These are phyloP conservation scores for Chernovozyma aurita DNA, from an alignment of 1,139 yeast genomes.

Conservation along the genomic window DNA sequence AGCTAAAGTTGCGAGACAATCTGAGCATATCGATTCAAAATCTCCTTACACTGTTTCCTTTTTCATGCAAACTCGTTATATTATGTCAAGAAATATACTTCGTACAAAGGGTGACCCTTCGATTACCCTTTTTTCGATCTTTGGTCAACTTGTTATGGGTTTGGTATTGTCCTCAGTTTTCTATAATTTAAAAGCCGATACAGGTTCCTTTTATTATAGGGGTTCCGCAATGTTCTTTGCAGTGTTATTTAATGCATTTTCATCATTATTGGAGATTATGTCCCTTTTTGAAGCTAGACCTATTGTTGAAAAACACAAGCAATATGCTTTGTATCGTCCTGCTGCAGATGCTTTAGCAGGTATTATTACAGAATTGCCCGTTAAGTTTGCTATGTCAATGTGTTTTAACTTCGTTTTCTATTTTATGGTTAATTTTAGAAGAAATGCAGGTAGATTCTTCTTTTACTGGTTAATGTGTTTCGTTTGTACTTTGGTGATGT, in stretches of 20 bases:
- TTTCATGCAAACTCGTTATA: slow-evolving; percentile 29
- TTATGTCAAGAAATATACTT: slow-evolving; percentile 23
- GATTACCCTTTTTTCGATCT: slow-evolving; percentile 19
- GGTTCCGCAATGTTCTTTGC: slow-evolving; percentile 57
- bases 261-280: slow-evolving; percentile 56
- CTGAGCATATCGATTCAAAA: slow-evolving; percentile 17
- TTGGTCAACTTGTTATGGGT: slow-evolving; percentile 28
- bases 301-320: slow-evolving; percentile 57
- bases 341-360: slow-evolving; percentile 65
- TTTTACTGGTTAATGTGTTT: slow-evolving; percentile 42
- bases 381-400: slow-evolving; percentile 42
- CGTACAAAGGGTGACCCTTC: slow-evolving; percentile 29
- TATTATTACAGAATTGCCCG: slow-evolving; percentile 55
- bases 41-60: slow-evolving; percentile 34
- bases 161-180: slow-evolving; percentile 46
- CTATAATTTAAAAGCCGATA: slow-evolving; percentile 43
- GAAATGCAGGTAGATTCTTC: slow-evolving; percentile 60
- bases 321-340: slow-evolving; percentile 60
- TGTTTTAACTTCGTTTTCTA: slow-evolving; percentile 47
- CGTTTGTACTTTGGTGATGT: slow-evolving; percentile 47
- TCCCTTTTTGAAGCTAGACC: slow-evolving; percentile 54
- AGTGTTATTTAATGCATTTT: slow-evolving; percentile 51
- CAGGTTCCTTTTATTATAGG: slow-evolving; percentile 52
- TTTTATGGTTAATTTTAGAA: slow-evolving; percentile 54
- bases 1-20: slow-evolving; percentile 27